Evolutionary conservation across 139 green algal species (phyloP), one percentile per base, ranked within the genome.

Genomic region (Picochlorum sp.): DNA sequence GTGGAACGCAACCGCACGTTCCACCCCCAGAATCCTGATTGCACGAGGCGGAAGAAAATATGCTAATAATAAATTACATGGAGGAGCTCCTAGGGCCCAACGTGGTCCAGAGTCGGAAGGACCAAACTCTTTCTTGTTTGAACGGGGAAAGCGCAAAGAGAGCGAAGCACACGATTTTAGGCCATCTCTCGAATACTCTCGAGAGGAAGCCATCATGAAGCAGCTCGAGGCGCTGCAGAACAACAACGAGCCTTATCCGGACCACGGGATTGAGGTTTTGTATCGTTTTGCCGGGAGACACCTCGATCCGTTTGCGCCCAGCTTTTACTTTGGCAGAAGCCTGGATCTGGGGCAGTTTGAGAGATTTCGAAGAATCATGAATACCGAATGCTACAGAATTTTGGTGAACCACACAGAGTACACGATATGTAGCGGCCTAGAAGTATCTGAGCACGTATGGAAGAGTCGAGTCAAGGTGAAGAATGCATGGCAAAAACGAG

Each of bases 281-380:
- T 65, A 65, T 30, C 15, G 66, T 16, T 66, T 72, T 74, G 45
- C 67, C n/a, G 57, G 16, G 3, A 54, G 34, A 41, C 34, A 41
- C 8, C 62, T 77, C 6, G 57, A 73, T 30, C 70, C 70, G 1
- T 77, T 47, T 24, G 23, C 21, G 6, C 64, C 65, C 18, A 65
- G 55, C 8, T 9, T n/a, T 13, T 77, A 73, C 41, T 77, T 77
- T 64, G 70, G 70, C 2, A 45, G 49, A 10, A 62, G 4, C 11
- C 45, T 77, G 3, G 70, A 77, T 7, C 41, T 77, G 18, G 47
- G 47, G 47, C 60, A 75, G 54, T 75, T 64, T 68, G 70, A 72
- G 26, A 41, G 70, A 8, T 77, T 73, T 58, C 58, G 71, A 24
- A 38, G 71, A 14, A 77, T 77, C 13, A 60, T 77, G 13, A 72